phyloP scores from a whole-genome alignment of 2,329 filamentous ascomycete genomes.

The Ilyonectria sp. region DNA sequence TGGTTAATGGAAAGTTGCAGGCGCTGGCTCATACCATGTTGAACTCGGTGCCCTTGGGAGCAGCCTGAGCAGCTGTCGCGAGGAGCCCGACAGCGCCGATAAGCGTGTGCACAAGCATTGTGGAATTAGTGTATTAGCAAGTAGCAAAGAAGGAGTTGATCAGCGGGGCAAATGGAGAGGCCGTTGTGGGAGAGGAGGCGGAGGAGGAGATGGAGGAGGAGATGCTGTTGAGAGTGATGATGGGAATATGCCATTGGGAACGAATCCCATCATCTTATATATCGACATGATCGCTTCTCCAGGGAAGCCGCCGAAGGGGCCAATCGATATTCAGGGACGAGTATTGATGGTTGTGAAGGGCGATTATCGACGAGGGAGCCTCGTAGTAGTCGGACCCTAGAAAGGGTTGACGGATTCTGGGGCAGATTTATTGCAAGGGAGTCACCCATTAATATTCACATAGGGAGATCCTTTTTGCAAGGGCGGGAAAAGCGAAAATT shows the following conservation, averaged over 20 bases:
- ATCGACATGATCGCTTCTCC: slow-evolving; percentile 37
- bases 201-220: slow-evolving; percentile 15
- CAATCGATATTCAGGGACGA: slow-evolving; percentile 34
- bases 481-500: slow-evolving; percentile 15
- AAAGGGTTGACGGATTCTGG: slow-evolving; percentile 9
- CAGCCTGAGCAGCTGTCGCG: slow-evolving; percentile 45
- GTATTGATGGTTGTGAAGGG: slow-evolving; percentile 38
- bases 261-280: slow-evolving; percentile 40
- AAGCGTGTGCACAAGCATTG: slow-evolving; percentile 45
- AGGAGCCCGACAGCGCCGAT: slow-evolving; percentile 48
- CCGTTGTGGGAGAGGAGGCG: slow-evolving; percentile 25
- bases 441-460: background rate
- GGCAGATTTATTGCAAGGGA: slow-evolving; percentile 30
- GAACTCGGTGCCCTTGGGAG: slow-evolving; percentile 39
- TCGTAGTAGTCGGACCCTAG: slow-evolving; percentile 21
- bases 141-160: background rate
- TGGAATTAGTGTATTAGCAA: slow-evolving; percentile 14
- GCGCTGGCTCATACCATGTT: slow-evolving; percentile 33
- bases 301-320: slow-evolving; percentile 35
- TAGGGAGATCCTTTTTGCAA: slow-evolving; percentile 5
- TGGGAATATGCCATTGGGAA: slow-evolving; percentile 28
- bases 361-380: slow-evolving; percentile 36
- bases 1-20: background rate
- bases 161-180: slow-evolving; percentile 34
- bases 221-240: slow-evolving; percentile 42